Percentiles rank a stretch among this genome's conserved stretches.
Evolutionary conservation across 768 basidiomycete species (phyloP).

Genomic region (Phanerochaete sordida): DNA sequence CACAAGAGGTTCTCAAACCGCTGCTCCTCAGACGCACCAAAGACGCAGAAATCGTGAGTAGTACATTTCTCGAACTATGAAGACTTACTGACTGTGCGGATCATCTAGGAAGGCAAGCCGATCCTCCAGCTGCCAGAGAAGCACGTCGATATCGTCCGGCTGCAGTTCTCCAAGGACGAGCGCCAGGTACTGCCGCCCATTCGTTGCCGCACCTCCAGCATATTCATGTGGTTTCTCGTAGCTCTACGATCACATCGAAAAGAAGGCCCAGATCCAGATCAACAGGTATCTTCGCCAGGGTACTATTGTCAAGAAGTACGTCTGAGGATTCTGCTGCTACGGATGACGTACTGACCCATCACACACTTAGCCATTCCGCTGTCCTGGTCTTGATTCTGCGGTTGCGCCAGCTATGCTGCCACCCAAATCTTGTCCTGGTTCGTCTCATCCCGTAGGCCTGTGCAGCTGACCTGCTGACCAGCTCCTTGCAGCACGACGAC

Average conservation of each 20-base stretch:
- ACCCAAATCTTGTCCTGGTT: constrained; percentile 68
- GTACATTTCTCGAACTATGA: not conserved
- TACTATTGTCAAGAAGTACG: constrained; percentile 72
- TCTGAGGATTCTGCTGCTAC: constrained; percentile 4
- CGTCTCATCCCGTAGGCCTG: not conserved
- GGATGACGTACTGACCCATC: not conserved
- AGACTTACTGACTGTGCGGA: not conserved
- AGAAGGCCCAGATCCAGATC: constrained; percentile 47
- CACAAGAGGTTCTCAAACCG: constrained; percentile 64
- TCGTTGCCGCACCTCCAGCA: not conserved
- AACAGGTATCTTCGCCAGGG: constrained; percentile 59
- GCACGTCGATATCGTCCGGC: constrained; percentile 52
- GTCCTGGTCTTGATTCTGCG: constrained; percentile 68
- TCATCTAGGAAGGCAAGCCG: constrained; percentile 55
- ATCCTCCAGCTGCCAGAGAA: constrained; percentile 63
- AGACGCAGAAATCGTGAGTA: constrained; percentile 40
- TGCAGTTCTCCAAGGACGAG: constrained; percentile 66
- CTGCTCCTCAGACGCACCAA: constrained; percentile 75
- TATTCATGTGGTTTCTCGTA: constrained; percentile 16
- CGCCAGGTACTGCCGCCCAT: constrained; percentile 41
- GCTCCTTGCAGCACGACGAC: constrained; percentile 33
- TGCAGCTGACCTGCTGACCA: not conserved
- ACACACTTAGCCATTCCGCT: constrained; percentile 1
- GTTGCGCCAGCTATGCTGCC: constrained; percentile 69
- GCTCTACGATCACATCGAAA: constrained; percentile 60